A percentile compares a stretch with the other conserved stretches of the same genome.
phyloP scores from a whole-genome alignment of 805 yeast species.

The Ogataea trehalophila region DNA sequence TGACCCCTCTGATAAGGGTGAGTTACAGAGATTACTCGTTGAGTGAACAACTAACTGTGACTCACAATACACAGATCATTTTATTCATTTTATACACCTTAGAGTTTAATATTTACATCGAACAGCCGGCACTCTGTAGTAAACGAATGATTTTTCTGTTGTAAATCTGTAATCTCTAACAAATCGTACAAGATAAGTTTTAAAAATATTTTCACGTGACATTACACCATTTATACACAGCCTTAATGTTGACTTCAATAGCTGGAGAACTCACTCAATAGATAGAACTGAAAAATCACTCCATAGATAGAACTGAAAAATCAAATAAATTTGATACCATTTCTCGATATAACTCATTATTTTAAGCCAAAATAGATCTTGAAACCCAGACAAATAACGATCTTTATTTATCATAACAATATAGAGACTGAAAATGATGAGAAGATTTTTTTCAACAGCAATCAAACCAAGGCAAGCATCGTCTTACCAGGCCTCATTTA shows the following conservation, averaged over 20 bases:
- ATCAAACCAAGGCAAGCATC: not conserved
- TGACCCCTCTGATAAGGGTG: slow-evolving; percentile 20
- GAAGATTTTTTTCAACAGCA: slow-evolving; percentile 14
- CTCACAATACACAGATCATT: not conserved
- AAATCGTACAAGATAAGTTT: too few species aligned
- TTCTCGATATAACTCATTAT: not conserved
- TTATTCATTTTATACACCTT: not conserved
- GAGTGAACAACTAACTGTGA: not conserved
- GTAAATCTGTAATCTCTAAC: too few species aligned
- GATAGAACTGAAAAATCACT: too few species aligned
- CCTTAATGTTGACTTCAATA: not conserved
- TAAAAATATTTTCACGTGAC: slow-evolving; percentile 11
- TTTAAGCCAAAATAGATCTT: too few species aligned
- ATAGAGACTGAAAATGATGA: not conserved
- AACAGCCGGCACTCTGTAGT: too few species aligned
- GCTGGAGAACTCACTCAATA: too few species aligned
- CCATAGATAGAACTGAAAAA: too few species aligned
- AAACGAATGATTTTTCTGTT: too few species aligned
- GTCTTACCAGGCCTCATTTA: slow-evolving; percentile 36
- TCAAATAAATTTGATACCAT: too few species aligned
- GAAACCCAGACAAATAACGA: too few species aligned
- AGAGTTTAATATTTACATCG: too few species aligned
- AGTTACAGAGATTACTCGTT: slow-evolving; percentile 22
- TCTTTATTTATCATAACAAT: too few species aligned
- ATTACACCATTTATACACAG: slow-evolving; percentile 7